Conservation (phyloP, 164 flowering plant species). For the Umbellularia californica region DNA sequence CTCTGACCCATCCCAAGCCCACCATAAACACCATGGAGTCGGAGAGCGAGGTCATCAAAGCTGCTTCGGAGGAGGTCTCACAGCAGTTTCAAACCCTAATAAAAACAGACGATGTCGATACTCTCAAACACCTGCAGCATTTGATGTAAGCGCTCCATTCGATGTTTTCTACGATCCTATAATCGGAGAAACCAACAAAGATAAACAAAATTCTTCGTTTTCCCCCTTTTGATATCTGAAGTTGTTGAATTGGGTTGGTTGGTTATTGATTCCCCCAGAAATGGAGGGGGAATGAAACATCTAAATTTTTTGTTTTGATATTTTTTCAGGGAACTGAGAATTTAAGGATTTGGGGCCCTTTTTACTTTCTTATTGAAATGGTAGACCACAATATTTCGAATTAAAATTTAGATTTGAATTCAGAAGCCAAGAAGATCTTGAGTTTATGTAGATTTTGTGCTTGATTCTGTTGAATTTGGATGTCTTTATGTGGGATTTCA, state of each 20-base stretch:
- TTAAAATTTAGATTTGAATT: background rate
- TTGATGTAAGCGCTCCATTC: conserved; percentile 46
- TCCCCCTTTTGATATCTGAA: background rate
- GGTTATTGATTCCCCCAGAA: background rate
- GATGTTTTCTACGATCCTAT: background rate
- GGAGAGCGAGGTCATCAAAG: conserved; percentile 31
- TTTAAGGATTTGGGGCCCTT: background rate
- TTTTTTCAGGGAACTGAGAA: too few relatives aligned
- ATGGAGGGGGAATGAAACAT: too few relatives aligned
- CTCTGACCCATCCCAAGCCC: too few relatives aligned
- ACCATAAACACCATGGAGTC: background rate
- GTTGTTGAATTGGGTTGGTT: background rate
- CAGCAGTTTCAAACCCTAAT: conserved; percentile 64
- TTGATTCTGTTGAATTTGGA: background rate
- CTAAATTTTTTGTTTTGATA: too few relatives aligned
- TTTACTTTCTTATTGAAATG: background rate
- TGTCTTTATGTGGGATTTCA: background rate
- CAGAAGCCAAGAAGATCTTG: background rate
- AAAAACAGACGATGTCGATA: conserved; percentile 40
- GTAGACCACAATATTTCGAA: background rate
- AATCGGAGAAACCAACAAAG: background rate
- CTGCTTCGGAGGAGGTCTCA: conserved; percentile 47
- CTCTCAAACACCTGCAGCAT: conserved; percentile 62
- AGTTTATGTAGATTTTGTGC: background rate
- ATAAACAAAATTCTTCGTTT: too few relatives aligned